Conservation (phyloP, 306 rosid species). For the Prunus persica region DNA sequence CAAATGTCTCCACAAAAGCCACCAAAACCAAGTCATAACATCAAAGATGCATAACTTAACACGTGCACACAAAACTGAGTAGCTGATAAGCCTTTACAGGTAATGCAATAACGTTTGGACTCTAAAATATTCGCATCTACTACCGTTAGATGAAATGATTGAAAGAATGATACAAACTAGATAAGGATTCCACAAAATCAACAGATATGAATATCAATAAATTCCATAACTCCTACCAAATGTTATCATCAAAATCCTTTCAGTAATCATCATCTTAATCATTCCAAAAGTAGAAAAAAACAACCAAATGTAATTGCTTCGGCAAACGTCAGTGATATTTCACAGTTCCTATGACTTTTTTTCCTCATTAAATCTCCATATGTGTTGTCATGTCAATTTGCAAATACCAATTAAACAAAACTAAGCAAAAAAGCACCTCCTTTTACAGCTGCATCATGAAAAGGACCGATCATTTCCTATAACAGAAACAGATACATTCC, state of each 20-base stretch:
- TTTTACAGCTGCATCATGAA: not conserved
- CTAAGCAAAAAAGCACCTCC: not conserved
- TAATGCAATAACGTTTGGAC: not conserved
- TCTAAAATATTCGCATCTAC: not conserved
- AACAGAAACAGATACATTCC: not conserved
- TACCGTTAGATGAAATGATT: not conserved
- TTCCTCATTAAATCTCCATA: not conserved
- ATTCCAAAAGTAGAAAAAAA: not conserved
- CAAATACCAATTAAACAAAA: not conserved
- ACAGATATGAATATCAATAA: not conserved
- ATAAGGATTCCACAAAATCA: conserved; percentile 2
- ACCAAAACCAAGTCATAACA: conserved; percentile 5
- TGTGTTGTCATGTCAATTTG: not conserved
- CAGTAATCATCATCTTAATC: not conserved
- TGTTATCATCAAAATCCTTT: not conserved
- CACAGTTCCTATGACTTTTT: not conserved
- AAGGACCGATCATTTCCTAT: not conserved
- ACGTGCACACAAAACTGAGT: not conserved
- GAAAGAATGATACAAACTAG: not conserved
- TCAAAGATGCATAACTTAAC: not conserved
- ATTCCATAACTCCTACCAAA: not conserved
- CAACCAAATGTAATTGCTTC: not conserved
- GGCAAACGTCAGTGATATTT: not conserved
- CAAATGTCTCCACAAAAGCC: not conserved
- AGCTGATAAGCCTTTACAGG: not conserved